Conservation (phyloP, 805 yeast species). For the Geotrichum ghanense region DNA sequence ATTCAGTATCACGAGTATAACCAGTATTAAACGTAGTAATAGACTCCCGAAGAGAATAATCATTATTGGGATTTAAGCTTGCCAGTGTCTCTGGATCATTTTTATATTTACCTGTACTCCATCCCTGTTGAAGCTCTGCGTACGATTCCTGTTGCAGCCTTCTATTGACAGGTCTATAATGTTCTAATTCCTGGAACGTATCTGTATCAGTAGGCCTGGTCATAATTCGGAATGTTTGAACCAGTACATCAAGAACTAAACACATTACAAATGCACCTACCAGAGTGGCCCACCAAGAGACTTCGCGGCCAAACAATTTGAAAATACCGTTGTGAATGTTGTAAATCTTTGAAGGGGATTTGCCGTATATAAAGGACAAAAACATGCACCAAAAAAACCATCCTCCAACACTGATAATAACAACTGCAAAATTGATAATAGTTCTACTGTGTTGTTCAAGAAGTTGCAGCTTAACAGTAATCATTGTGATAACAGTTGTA, state of each 20-base stretch:
- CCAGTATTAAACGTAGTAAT: not conserved
- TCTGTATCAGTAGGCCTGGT: constrained; percentile 66
- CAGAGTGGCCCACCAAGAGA: constrained; percentile 78
- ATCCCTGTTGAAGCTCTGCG: constrained; percentile 40
- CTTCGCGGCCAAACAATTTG: constrained; percentile 64
- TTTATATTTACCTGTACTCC: not conserved
- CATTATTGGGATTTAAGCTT: not conserved
- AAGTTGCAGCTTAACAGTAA: constrained; percentile 69
- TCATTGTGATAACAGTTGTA: constrained; percentile 58
- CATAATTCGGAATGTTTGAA: constrained; percentile 45
- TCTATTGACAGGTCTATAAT: constrained; percentile 51
- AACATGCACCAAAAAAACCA: constrained; percentile 78
- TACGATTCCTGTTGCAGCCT: constrained; percentile 64
- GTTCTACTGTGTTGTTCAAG: constrained; percentile 68
- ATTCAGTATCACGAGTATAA: not conserved
- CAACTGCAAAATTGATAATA: constrained; percentile 54
- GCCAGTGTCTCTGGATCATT: not conserved
- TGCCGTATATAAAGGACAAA: constrained; percentile 55
- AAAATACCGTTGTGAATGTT: constrained; percentile 61
- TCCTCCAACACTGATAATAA: constrained; percentile 65
- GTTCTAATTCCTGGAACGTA: constrained; percentile 65
- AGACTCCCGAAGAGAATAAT: not conserved
- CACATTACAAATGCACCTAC: constrained; percentile 48
- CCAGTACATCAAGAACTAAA: constrained; percentile 51
- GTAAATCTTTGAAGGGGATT: constrained; percentile 45